Evolutionary conservation across 768 basidiomycete species (phyloP), one percentile per base, ranked within the genome.

Genomic region (Podaxis carcinomalis): DNA sequence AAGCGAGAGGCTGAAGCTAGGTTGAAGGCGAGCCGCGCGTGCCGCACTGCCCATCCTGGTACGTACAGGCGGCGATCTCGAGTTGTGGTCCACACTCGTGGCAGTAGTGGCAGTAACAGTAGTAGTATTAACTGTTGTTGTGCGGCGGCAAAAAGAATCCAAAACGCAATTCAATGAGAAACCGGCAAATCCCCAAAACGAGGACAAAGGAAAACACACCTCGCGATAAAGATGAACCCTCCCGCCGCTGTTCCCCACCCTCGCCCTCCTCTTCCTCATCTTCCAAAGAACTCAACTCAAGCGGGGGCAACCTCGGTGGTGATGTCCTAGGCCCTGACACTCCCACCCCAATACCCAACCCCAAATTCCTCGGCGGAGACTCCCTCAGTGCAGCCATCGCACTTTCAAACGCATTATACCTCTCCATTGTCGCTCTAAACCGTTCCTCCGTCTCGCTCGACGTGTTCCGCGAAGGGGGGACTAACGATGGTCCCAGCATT

Each of bases 241-340:
- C 44, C 5, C 27, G 9, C 44, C 7, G 25, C 21, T 21, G 35
- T 21, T n/a, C n/a, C n/a, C n/a, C 36, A 32, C 42, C 37, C 27
- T 47, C 56, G 19, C 46, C 55, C 9, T 32, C 56, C 5, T 47
- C 42, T 19, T 57, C 56, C 27, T 21, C 44, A 46, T 57, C 32
- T 19, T 21, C n/a, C 44, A 36, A 28, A 23, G 51, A 36, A 46
- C 59, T 60, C 51, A 60, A 46, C 42, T 53, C 51, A 11, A 60
- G 40, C 14, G 59, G 59, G n/a, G 59, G 59, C n/a, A 60, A 36
- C 28, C 59, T 60, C 51, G 59, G 59, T 3, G 59, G 59, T 40
- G 59, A 60, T 16, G 51, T 51, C 46, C n/a, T 46, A 5, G n/a
- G 57, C 23, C 21, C 19, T 58, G 14, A 14, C 6, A 25, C 35